Conservation (phyloP, 805 yeast species). For the Candida caryicola region DNA sequence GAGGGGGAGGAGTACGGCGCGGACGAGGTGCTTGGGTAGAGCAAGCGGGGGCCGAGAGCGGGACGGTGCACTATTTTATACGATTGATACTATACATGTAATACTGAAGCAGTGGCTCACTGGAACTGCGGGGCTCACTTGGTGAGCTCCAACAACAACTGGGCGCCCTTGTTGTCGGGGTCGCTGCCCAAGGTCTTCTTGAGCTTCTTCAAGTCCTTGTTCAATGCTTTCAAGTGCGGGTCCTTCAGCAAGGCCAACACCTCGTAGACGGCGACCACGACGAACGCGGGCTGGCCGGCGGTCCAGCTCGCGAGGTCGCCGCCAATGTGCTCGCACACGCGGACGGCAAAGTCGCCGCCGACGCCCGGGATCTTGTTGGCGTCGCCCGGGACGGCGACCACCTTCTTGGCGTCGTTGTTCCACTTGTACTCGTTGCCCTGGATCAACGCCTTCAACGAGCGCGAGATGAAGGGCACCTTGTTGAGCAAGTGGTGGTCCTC, state of each 20-base stretch:
- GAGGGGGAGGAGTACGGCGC: conserved; percentile 9
- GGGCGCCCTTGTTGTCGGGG: conserved; percentile 63
- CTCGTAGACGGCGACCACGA: conserved; percentile 77
- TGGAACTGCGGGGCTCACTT: conserved; percentile 6
- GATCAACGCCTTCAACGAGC: conserved; percentile 71
- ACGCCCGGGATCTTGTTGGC: conserved; percentile 39
- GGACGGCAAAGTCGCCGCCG: conserved; percentile 60
- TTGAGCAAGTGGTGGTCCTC: conserved; percentile 67
- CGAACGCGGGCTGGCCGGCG: conserved; percentile 66
- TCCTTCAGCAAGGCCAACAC: conserved; percentile 44
- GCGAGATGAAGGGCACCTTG: conserved; percentile 64
- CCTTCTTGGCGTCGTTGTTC: conserved; percentile 46
- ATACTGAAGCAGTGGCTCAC: neutral
- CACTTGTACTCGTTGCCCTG: conserved; percentile 84
- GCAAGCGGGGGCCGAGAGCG: conserved; percentile 6
- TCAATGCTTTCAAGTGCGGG: conserved; percentile 45
- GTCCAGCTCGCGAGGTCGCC: conserved; percentile 63
- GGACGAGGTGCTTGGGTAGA: conserved; percentile 13
- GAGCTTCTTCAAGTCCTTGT: conserved; percentile 51
- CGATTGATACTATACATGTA: neutral
- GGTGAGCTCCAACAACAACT: conserved; percentile 27
- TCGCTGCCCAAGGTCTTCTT: conserved; percentile 44
- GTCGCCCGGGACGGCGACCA: conserved; percentile 41
- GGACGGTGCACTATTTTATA: conserved; percentile 1
- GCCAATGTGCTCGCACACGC: conserved; percentile 50